Conservation (phyloP, 192 early-diverging fungal species). For the Coemansia sp. region DNA sequence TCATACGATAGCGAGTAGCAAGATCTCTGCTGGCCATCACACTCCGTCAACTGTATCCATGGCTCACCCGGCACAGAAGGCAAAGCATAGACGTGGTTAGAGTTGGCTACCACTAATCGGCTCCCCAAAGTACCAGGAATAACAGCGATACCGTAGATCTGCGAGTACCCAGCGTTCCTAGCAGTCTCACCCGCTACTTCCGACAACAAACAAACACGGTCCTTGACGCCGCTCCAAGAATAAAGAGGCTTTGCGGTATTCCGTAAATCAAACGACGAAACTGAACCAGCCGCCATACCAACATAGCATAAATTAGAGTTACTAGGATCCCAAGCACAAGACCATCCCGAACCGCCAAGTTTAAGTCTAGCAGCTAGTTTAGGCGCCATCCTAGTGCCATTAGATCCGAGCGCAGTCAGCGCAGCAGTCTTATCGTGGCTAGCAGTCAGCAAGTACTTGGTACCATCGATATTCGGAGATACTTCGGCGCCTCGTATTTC, state of each 20-base stretch:
- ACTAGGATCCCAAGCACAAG: conserved; percentile 43
- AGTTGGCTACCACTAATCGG: conserved; percentile 36
- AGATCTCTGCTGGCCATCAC: conserved; percentile 3
- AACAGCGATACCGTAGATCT: conserved; percentile 28
- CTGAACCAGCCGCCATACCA: conserved; percentile 9
- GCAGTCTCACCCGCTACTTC: too few species aligned
- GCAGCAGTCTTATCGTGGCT: conserved; percentile 44
- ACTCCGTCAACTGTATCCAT: conserved; percentile 29
- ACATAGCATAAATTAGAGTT: conserved; percentile 24
- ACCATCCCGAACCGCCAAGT: conserved; percentile 27
- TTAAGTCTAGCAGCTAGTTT: conserved; percentile 13
- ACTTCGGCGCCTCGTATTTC: conserved; percentile 42
- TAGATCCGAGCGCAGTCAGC: conserved; percentile 17
- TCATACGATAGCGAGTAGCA: conserved; percentile 40
- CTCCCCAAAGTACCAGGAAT: background rate
- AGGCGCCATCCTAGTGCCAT: background rate
- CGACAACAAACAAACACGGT: conserved; percentile 1
- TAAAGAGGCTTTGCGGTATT: conserved; percentile 1
- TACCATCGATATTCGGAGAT: conserved; percentile 20
- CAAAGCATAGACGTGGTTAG: conserved; percentile 26
- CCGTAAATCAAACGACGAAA: conserved; percentile 39
- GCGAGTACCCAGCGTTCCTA: conserved; percentile 19
- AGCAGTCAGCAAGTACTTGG: conserved; percentile 45
- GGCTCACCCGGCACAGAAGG: background rate
- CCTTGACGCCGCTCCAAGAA: conserved; percentile 20